Base-by-base conservation (phyloP, 352 stramenopile species). In the Phytopythium ostracodes region DNA sequence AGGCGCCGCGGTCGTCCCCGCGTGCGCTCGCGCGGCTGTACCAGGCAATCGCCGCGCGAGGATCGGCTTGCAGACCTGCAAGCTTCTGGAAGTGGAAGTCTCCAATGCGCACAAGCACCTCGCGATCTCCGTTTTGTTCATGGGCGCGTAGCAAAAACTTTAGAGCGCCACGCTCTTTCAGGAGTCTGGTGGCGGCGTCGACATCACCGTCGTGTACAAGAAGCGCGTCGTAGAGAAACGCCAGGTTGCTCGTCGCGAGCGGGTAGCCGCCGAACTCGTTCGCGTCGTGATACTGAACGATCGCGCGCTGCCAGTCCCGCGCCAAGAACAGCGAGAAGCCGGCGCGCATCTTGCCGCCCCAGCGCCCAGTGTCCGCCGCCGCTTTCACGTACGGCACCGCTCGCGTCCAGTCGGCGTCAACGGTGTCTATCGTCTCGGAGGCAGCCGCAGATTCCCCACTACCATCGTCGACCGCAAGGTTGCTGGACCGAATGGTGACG, bases 11-110 rank as follows among this genome's bases (percentile, higher is more conserved):
- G 25, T 68, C 71, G 14, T 84, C 70, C 12, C 81, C 84, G 44
- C 77, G 71, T n/a, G 77, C 75, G 43, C 84, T 92, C 36, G 81
- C 84, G 4, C 81, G 73, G 42, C 72, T 91, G 65, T 94, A 92
- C 81, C 80, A 92, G 42, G 67, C 61, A 47, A 92, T 53, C 4
- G 84, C 86, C 38, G 72, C 60, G 9, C 60, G 60, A 9, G 66
- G 36, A 52, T 85, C 64, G 24, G 52, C 59, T 0, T 17, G 44
- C 15, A 94, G 42, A 0, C 77, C 77, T 7, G 69, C 80, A 46
- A 81, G 60, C 9, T 84, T 84, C 58, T 92, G 91, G 60, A 87
- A 94, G 53, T 91, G 70, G 46, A 75, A 90, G 59, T 94, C 86
- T 50, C 86, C 86, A 9, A 94, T 83, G 18, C 80, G 79, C 20